Conservation (phyloP, 805 yeast genomes). For the Candida cerambycidarum region DNA sequence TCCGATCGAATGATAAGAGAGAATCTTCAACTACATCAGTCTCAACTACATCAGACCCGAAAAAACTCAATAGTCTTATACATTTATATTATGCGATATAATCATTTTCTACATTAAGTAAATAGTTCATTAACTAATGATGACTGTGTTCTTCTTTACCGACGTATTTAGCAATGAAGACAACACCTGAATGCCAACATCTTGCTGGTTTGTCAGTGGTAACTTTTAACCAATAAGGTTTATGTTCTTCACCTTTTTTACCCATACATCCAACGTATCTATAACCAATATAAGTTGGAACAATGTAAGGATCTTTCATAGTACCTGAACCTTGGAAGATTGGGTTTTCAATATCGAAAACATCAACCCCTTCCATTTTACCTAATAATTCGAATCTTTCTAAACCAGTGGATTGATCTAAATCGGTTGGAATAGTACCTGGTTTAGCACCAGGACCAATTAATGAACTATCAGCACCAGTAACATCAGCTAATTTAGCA, state of each 20-base stretch:
- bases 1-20: too few species aligned
- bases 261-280: conserved; percentile 98
- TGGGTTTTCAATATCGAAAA: conserved; percentile 86
- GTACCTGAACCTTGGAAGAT: conserved; percentile 90
- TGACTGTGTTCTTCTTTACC: conserved; percentile 75
- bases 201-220: conserved; percentile 80
- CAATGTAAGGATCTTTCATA: conserved; percentile 79
- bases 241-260: conserved; percentile 82
- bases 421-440: conserved; percentile 87
- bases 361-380: conserved; percentile 92
- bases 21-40: too few species aligned
- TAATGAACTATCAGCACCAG: conserved; percentile 67
- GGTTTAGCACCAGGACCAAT: conserved; percentile 88
- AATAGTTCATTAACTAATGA: conserved; percentile 26
- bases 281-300: conserved; percentile 88
- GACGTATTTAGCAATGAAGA: conserved; percentile 81
- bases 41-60: too few species aligned
- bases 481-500: conserved; percentile 68
- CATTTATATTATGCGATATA: conserved; percentile 7
- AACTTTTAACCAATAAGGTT: conserved; percentile 89
- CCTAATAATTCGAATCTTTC: conserved; percentile 95
- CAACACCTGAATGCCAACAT: conserved; percentile 99
- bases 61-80: background rate
- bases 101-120: conserved; percentile 5
- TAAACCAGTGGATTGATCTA: conserved; percentile 97